Percentiles rank a stretch among this genome's conserved stretches.
Evolutionary conservation across 352 stramenopile species (phyloP).

Genomic region (Phytophthora macrochlamydospora): DNA sequence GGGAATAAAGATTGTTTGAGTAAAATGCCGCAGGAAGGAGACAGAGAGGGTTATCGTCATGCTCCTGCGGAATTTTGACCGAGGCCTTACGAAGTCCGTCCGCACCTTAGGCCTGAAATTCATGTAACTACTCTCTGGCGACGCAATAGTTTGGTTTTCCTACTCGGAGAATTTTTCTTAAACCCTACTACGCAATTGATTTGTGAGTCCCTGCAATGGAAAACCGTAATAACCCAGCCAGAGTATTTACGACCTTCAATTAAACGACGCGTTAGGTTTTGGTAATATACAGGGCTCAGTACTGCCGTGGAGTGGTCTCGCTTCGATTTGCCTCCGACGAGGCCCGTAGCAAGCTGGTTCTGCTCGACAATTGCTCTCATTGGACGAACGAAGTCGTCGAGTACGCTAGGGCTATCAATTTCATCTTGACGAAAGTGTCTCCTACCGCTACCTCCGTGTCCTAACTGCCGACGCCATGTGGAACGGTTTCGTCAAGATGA

Average conservation of each 20-base stretch:
- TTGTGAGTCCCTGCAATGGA: neutral
- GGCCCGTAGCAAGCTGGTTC: neutral
- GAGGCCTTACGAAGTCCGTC: neutral
- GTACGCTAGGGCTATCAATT: conserved; percentile 6
- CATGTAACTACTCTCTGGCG: neutral
- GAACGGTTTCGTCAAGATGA: conserved; percentile 8
- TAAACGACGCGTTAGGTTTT: neutral
- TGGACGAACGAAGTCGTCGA: conserved; percentile 11
- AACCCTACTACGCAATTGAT: neutral
- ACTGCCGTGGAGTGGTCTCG: conserved; percentile 11
- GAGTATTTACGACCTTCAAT: neutral
- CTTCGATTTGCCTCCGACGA: conserved; percentile 9
- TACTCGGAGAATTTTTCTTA: neutral
- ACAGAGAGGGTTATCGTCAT: neutral
- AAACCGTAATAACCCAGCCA: neutral
- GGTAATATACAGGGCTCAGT: neutral
- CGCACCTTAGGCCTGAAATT: neutral
- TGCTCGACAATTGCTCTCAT: conserved; percentile 23
- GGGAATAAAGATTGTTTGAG: neutral
- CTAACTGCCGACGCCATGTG: conserved; percentile 14
- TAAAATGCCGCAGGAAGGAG: neutral
- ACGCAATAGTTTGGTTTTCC: neutral
- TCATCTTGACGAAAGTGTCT: conserved; percentile 10
- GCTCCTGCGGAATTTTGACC: neutral
- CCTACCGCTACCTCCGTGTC: conserved; percentile 5